A percentile compares a stretch with the other conserved stretches of the same genome.
Conservation (phyloP, 2,329 filamentous ascomycete genomes). For the Colletotrichum zoysiae region DNA sequence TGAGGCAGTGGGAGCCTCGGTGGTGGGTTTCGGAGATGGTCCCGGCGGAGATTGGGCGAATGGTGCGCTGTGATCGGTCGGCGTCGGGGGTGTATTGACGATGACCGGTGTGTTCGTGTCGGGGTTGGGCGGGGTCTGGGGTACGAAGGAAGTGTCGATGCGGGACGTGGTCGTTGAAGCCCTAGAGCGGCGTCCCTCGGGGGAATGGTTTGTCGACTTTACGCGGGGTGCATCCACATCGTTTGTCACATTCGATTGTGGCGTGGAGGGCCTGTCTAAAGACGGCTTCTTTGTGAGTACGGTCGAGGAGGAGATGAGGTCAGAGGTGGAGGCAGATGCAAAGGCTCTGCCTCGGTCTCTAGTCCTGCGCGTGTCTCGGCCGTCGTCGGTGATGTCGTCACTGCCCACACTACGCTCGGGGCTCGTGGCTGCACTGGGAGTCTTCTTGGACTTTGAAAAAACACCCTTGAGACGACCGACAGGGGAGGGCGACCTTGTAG, state of each 20-base stretch:
- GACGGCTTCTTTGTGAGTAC: conserved; percentile 27
- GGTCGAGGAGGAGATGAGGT: conserved; percentile 23
- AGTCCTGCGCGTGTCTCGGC: conserved; percentile 33
- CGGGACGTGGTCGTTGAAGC: conserved; percentile 34
- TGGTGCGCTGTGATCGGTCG: conserved; percentile 58
- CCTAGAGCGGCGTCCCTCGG: conserved; percentile 36
- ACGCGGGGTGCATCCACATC: conserved; percentile 30
- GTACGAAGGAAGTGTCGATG: conserved; percentile 46
- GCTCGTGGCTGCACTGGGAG: conserved; percentile 57
- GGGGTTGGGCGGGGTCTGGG: conserved; percentile 40
- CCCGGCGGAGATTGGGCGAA: conserved; percentile 26
- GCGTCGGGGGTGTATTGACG: conserved; percentile 76
- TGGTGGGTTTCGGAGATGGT: conserved; percentile 38
- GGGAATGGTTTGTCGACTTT: conserved; percentile 35
- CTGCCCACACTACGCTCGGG: conserved; percentile 47
- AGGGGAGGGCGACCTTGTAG: conserved; percentile 75
- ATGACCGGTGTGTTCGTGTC: conserved; percentile 66
- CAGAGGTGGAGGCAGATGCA: conserved; percentile 39
- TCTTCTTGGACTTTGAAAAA: conserved; percentile 70
- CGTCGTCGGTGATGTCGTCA: conserved; percentile 40
- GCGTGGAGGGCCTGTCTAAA: conserved; percentile 16
- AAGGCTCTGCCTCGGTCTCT: conserved; percentile 36
- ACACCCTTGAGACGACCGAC: conserved; percentile 79
- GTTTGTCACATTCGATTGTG: conserved; percentile 31
- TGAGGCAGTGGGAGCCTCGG: conserved; percentile 46